Base-by-base conservation (phyloP, 2,329 filamentous ascomycete species). In the Paraconiothyrium sp. region DNA sequence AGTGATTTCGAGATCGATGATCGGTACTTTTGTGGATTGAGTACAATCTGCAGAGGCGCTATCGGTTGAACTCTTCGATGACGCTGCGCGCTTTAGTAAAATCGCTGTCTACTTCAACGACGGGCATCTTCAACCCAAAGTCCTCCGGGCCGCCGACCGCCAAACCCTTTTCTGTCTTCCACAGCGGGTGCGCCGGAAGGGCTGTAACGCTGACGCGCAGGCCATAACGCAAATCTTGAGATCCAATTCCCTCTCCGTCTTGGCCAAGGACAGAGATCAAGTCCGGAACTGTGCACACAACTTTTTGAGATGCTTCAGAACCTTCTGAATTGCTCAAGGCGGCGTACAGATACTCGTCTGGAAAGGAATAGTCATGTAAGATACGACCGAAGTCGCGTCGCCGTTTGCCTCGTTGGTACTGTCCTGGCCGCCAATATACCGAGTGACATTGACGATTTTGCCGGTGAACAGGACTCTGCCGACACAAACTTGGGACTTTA, bases 331-430 rank as follows among this genome's bases (percentile, higher is more conserved):
- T 68, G 2, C 68, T 67, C n/a, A 62, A 51, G 4, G 58, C 64
- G 6, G 73, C 69, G 16, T 66, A 77, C 70, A 66, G 68, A 69
- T 91, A 91, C 71, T 92, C 89, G 73, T 92, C 78, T 91, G 90
- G 80, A 91, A 79, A 62, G 0, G 76, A 70, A 55, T 82, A 81
- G 0, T 79, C 78, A 58, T 80, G 80, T 43, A 20, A n/a, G 39
- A 43, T 20, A n/a, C 14, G 2, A 4, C n/a, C 14, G 39, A 43
- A 43, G 14, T 16, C 16, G n/a, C 39, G 10, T 41, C 39, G 8
- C 13, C 8, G 16, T 43, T 20, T 43, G 39, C n/a, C n/a, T 20
- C 14, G 4, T 20, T 43, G 14, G 4, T 16, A n/a, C 2, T 16
- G 10, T 20, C 13, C 39, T 43, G 39, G 16, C 20, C 39, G 20